Evolutionary conservation across 148 eudicot species (phyloP).

Genomic region (Nyssa sinensis): DNA sequence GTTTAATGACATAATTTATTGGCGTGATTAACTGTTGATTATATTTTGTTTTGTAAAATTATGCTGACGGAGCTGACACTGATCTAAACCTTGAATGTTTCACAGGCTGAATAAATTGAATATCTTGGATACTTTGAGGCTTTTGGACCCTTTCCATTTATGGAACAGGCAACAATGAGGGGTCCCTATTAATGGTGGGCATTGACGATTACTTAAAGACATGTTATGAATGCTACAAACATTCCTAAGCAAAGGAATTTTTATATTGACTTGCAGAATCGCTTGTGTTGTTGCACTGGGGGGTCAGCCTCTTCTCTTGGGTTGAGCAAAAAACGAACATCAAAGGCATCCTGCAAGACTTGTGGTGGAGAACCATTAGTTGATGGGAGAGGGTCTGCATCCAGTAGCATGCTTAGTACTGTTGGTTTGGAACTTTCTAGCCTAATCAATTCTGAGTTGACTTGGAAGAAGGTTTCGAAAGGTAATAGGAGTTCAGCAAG

Average conservation of each 20-base stretch:
- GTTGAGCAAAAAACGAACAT: background rate
- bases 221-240: background rate
- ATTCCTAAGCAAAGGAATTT: background rate
- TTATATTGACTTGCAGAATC: background rate
- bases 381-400: constrained; percentile 6
- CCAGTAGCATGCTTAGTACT: constrained; percentile 23
- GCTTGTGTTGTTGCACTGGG: background rate
- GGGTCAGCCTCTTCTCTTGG: background rate
- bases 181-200: background rate
- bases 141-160: too few relatives aligned
- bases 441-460: constrained; percentile 22
- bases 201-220: background rate
- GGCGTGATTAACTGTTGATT: background rate
- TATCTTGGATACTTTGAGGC: too few relatives aligned
- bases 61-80: background rate
- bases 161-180: background rate
- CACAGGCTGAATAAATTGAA: background rate
- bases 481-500: constrained; percentile 30
- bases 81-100: background rate
- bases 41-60: background rate
- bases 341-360: background rate
- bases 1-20: too few relatives aligned
- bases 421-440: constrained; percentile 27
- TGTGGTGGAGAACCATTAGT: constrained; percentile 5
- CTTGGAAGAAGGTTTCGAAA: constrained; percentile 25